Base-by-base conservation (phyloP, 768 basidiomycete species). In the Lactifluus pinguis region DNA sequence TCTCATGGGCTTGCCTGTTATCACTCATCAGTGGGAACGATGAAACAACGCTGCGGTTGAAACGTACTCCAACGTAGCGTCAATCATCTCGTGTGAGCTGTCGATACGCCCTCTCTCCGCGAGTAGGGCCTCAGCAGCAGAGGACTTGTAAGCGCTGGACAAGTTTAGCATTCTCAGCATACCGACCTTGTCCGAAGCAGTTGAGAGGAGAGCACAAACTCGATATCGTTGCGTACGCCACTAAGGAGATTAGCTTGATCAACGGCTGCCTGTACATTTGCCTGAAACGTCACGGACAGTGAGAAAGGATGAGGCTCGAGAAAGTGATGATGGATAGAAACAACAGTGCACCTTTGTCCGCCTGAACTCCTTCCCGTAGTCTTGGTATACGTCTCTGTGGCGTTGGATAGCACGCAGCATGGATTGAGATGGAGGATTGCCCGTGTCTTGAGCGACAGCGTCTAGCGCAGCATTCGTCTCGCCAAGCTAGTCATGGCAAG, bases 221-320 rank as follows among this genome's bases (percentile, higher is more conserved):
- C 92, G 65, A 98, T 98, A 68, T 99, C 97, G 66, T 95, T 93
- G 65, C 95, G 81, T 4, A 98, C 95, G 8, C 92, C 92, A 49
- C 82, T 85, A 21, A 99, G 79, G 15, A 99, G 75, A 70, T 92
- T 95, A 1, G 86, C 89, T 69, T 92, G 84, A 68, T 95, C 88
- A 49, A 95, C 73, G 0, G 92, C 92, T 58, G 84, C 79, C 67
- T 92, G 82, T 21, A 93, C 84, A 70, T 91, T 95, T 21, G 80
- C 76, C 93, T 88, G 14, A 10, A 2, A 66, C 6, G 32, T 53
- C 15, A 36, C n/a, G 41, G 45, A 49, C 29, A 48, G n/a, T 55
- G 29, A 36, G 38, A 50, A 56, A 45, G 34, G 17, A 30, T 11
- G 30, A 15, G 41, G 9, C 8, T 10, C 17, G 19, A 34, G 32